Percentiles rank a stretch among this genome's conserved stretches.
Conservation (phyloP, 768 basidiomycete species). For the Amanita molliuscula region DNA sequence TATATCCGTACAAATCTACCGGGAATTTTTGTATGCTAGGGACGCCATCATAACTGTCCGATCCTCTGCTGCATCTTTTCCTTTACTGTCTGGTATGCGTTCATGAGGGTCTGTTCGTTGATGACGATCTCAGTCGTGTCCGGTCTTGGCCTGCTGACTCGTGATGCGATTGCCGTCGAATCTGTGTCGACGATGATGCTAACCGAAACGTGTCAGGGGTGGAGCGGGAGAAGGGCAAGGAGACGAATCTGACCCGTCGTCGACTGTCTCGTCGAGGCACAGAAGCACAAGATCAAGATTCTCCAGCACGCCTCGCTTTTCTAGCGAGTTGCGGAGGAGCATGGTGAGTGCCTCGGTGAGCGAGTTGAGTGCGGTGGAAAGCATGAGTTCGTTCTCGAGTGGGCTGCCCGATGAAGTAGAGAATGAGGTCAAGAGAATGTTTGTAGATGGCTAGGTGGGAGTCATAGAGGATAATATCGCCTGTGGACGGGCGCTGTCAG, state of each 20-base stretch:
- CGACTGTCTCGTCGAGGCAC: conserved; percentile 93
- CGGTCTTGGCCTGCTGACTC: conserved; percentile 86
- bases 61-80: conserved; percentile 80
- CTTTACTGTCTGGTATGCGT: conserved; percentile 83
- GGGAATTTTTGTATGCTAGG: not conserved
- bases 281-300: conserved; percentile 88
- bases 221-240: not conserved
- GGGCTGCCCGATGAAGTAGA: conserved; percentile 89
- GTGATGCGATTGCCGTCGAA: conserved; percentile 86
- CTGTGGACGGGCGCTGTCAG: conserved; percentile 23
- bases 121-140: conserved; percentile 96
- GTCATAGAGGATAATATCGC: conserved; percentile 90
- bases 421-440: conserved; percentile 89
- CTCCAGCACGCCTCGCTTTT: conserved; percentile 91
- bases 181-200: conserved; percentile 98
- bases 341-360: conserved; percentile 81
- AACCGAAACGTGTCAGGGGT: not conserved
- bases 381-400: conserved; percentile 93
- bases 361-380: conserved; percentile 73
- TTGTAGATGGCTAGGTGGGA: conserved; percentile 88
- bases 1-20: not conserved
- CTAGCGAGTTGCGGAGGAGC: conserved; percentile 83
- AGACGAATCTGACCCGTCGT: conserved; percentile 73
- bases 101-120: conserved; percentile 96
- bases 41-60: conserved; percentile 47